Percentiles rank a stretch among this genome's conserved stretches.
These are phyloP conservation scores for Penicillium pulvis DNA, from an alignment of 495 filamentous ascomycete genomes.

Conservation along the genomic window DNA sequence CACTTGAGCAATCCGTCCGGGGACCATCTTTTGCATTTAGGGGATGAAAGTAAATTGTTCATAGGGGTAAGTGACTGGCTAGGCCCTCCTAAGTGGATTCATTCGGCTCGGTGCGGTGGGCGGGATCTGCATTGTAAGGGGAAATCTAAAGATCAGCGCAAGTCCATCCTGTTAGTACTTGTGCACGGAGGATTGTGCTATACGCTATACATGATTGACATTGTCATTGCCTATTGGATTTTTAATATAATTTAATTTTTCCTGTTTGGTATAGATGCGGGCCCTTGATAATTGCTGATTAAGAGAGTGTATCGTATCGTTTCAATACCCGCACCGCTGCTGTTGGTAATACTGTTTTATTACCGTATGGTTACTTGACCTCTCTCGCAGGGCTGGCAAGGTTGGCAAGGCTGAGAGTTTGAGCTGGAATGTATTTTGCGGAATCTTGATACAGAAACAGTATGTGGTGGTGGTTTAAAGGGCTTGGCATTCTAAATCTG, in stretches of 20 bases:
- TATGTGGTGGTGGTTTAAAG: neutral
- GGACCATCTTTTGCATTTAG: neutral
- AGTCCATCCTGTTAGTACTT: neutral
- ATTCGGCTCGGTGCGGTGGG: slow-evolving; percentile 3
- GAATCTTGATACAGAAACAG: neutral
- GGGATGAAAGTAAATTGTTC: neutral
- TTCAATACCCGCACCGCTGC: neutral
- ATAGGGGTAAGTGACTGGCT: neutral
- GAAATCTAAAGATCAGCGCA: neutral
- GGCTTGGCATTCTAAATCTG: neutral
- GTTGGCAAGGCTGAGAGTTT: neutral
- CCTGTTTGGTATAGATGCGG: neutral
- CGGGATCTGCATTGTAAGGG: slow-evolving; percentile 5
- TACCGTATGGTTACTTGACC: neutral
- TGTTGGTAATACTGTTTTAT: neutral
- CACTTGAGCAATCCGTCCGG: neutral
- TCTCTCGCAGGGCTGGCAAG: neutral
- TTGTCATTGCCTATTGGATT: neutral
- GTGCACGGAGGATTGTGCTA: neutral
- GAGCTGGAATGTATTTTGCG: neutral
- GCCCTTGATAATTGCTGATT: slow-evolving; percentile 2
- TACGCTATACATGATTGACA: neutral
- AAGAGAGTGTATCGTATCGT: neutral
- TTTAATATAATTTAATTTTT: no score
- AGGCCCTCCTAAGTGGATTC: neutral